These are phyloP conservation scores for Hansenula lynferdii DNA, from an alignment of 1,139 yeast genomes.

Conservation along the genomic window DNA sequence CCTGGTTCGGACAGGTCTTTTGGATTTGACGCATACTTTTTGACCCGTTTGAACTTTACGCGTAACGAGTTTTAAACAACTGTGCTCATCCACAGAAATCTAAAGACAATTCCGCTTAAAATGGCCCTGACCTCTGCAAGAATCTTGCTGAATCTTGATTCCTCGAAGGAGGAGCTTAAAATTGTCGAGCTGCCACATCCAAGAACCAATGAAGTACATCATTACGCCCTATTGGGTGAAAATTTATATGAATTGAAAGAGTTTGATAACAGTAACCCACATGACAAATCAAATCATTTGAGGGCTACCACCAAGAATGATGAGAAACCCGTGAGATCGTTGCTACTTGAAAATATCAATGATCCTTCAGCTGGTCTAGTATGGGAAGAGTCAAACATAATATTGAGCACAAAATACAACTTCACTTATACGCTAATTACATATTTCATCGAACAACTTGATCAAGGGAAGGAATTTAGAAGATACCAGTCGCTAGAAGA, in stretches of 20 bases:
- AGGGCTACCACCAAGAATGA: conserved; percentile 23
- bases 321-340: conserved; percentile 24
- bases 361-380: conserved; percentile 20
- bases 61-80: neutral
- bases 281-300: conserved; percentile 14
- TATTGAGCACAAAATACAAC: conserved; percentile 41
- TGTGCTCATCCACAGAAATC: neutral
- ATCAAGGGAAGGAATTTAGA: conserved; percentile 16
- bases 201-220: conserved; percentile 3
- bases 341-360: conserved; percentile 28
- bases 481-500: conserved; percentile 46
- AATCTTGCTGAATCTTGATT: conserved; percentile 9
- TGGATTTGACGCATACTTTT: neutral
- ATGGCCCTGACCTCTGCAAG: conserved; percentile 8
- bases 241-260: conserved; percentile 11
- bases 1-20: neutral
- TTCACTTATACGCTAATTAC: conserved; percentile 37
- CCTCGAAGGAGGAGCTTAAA: neutral
- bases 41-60: neutral
- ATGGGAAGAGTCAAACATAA: conserved; percentile 30
- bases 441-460: conserved; percentile 30
- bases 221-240: conserved; percentile 6
- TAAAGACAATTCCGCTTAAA: too few species aligned
- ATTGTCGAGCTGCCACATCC: conserved; percentile 13
- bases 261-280: conserved; percentile 14